Conservation (phyloP, 139 green algal genomes). For the Limnomonas spitsbergensis region DNA sequence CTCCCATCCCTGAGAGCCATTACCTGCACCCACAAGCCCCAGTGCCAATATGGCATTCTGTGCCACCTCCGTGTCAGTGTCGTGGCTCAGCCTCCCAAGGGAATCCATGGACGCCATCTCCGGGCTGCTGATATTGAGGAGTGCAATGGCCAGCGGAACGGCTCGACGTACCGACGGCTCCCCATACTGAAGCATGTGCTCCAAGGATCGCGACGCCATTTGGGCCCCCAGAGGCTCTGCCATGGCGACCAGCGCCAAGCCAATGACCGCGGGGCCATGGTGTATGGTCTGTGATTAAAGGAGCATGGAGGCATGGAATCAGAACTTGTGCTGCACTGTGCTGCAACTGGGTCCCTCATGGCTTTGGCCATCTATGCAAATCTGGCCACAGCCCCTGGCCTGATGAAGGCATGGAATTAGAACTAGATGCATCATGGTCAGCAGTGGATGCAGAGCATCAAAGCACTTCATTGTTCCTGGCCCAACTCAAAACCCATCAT, state of each 20-base stretch:
- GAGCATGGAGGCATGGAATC: not conserved
- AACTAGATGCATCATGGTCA: no score
- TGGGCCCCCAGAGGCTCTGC: conserved; percentile 86
- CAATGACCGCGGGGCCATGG: conserved; percentile 84
- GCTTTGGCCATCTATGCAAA: no score
- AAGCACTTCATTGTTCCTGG: no score
- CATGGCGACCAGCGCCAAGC: conserved; percentile 90
- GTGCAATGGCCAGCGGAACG: conserved; percentile 85
- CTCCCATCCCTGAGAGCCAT: no score
- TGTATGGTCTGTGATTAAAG: conserved; percentile 66
- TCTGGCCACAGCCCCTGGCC: no score
- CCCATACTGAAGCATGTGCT: conserved; percentile 86
- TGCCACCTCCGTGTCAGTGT: conserved; percentile 77
- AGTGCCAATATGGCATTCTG: conserved; percentile 84
- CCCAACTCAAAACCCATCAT: no score
- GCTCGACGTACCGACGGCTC: conserved; percentile 51
- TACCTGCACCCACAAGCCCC: conserved; percentile 80
- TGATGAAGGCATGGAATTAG: no score
- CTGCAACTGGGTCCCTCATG: no score
- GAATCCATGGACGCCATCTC: conserved; percentile 86
- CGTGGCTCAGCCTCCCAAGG: conserved; percentile 88
- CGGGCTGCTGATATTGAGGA: conserved; percentile 84
- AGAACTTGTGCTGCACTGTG: no score
- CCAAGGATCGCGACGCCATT: conserved; percentile 86
- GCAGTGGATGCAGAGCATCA: no score